Conservation (phyloP, 495 filamentous ascomycete species). For the Darksidea phi region DNA sequence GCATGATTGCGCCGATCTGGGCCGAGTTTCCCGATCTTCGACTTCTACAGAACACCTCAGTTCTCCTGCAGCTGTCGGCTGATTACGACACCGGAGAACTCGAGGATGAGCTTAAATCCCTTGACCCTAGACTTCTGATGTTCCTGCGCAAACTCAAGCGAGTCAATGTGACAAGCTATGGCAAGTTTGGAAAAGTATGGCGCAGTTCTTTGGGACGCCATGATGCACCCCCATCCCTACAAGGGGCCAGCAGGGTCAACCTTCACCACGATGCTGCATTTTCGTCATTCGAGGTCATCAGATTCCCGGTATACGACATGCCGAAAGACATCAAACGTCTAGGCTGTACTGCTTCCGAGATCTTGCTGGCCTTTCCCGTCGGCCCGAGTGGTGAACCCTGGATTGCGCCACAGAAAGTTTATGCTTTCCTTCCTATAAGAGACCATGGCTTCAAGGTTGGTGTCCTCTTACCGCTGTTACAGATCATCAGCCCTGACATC, state of each 20-base stretch:
- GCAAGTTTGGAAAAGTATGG: not conserved
- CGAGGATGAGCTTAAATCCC: not conserved
- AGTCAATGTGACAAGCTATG: not conserved
- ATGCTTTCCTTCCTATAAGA: not conserved
- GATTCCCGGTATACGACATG: not conserved
- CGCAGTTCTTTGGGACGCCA: not conserved
- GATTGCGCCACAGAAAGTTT: not conserved
- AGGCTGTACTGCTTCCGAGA: not conserved
- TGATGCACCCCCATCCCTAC: not conserved
- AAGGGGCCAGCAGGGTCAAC: not conserved
- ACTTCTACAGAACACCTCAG: not conserved
- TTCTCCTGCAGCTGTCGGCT: not conserved
- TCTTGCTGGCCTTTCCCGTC: not conserved
- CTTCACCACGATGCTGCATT: not conserved
- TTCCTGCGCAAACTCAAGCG: not conserved
- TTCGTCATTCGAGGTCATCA: not conserved
- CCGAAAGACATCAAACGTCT: not conserved
- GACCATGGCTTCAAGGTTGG: not conserved
- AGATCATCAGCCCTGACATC: not conserved
- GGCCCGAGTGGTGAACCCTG: not conserved
- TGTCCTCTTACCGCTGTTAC: not conserved
- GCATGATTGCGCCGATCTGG: conserved; percentile 1
- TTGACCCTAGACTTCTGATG: not conserved
- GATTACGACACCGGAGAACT: not conserved
- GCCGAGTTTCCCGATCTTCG: not conserved